Evolutionary conservation across 257 asterid species (phyloP), one percentile per base, ranked within the genome.

Genomic region (Voacanga thouarsii): DNA sequence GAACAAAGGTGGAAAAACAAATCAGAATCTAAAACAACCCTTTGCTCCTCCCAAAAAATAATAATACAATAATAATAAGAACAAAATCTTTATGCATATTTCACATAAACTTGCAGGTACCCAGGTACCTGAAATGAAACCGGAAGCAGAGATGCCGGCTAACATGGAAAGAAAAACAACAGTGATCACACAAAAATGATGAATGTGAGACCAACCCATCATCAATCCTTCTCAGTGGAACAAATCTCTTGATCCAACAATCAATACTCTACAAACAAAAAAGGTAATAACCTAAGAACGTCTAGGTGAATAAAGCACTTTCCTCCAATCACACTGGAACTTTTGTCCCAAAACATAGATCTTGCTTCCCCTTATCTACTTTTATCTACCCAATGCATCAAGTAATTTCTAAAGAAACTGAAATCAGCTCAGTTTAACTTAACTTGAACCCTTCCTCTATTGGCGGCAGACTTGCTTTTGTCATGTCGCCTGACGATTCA

Each of bases 51-150:
- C 11, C 3, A 30, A 9, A 18, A 28, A n/a, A n/a, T n/a, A n/a
- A n/a, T n/a, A n/a, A n/a, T n/a, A n/a, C n/a, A n/a, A n/a, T n/a
- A n/a, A n/a, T n/a, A n/a, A n/a, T n/a, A n/a, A n/a, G n/a, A n/a
- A n/a, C n/a, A n/a, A n/a, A n/a, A n/a, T n/a, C n/a, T n/a, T n/a
- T n/a, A n/a, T n/a, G n/a, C n/a, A n/a, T n/a, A n/a, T n/a, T n/a
- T n/a, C n/a, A n/a, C n/a, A n/a, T n/a, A n/a, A n/a, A n/a, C n/a
- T n/a, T n/a, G n/a, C n/a, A n/a, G n/a, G n/a, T n/a, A n/a, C n/a
- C 6, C 28, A 39, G 75, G 45, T 64, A 91, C 97, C 97, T 86
- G 96, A 88, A 74, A 86, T 81, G 81, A 61, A 86, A 79, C 87
- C 82, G 71, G 91, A 78, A 82, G 90, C 83, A 26, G 89, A 86